phyloP scores from a whole-genome alignment of 1,284 basidiomycete species.

The Cystobasidium slooffiae region DNA sequence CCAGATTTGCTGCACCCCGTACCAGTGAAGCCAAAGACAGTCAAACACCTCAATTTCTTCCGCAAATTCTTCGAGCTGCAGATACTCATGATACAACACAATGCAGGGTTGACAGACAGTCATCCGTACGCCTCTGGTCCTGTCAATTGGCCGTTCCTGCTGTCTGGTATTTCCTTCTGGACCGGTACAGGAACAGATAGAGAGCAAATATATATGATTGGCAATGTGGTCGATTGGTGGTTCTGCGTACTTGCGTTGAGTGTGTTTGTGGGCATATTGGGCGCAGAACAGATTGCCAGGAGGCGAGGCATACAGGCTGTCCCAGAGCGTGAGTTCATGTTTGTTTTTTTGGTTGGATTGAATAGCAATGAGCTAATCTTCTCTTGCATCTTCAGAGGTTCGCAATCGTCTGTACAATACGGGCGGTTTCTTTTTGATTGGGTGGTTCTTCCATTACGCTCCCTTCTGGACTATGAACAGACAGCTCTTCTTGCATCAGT shows the following conservation, averaged over 20 bases:
- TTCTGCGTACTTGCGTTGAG: slow-evolving; percentile 80
- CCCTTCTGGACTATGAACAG: slow-evolving; percentile 99
- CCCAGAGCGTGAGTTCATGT: slow-evolving; percentile 69
- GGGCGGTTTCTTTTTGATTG: slow-evolving; percentile 88
- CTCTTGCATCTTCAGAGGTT: slow-evolving; percentile 64
- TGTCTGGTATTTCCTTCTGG: slow-evolving; percentile 98
- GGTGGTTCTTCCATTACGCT: slow-evolving; percentile 95
- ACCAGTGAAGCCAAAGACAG: slow-evolving; percentile 65
- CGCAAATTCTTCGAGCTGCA: slow-evolving; percentile 94
- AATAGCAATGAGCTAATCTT: background rate
- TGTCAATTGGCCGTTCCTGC: slow-evolving; percentile 96
- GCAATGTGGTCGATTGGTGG: slow-evolving; percentile 96
- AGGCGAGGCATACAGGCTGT: slow-evolving; percentile 84
- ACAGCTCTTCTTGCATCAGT: slow-evolving; percentile 96
- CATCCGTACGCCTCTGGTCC: slow-evolving; percentile 95
- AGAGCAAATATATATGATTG: slow-evolving; percentile 94
- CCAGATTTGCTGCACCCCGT: slow-evolving; percentile 33
- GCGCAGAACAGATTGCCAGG: slow-evolving; percentile 85
- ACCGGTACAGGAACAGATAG: slow-evolving; percentile 75
- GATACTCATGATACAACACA: slow-evolving; percentile 94
- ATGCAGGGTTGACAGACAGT: slow-evolving; percentile 88
- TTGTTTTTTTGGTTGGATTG: background rate
- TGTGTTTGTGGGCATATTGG: slow-evolving; percentile 85
- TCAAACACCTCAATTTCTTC: slow-evolving; percentile 86
- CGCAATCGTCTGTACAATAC: slow-evolving; percentile 93